phyloP scores from a whole-genome alignment of 2,329 filamentous ascomycete species.

The Diaporthe aspalathi region DNA sequence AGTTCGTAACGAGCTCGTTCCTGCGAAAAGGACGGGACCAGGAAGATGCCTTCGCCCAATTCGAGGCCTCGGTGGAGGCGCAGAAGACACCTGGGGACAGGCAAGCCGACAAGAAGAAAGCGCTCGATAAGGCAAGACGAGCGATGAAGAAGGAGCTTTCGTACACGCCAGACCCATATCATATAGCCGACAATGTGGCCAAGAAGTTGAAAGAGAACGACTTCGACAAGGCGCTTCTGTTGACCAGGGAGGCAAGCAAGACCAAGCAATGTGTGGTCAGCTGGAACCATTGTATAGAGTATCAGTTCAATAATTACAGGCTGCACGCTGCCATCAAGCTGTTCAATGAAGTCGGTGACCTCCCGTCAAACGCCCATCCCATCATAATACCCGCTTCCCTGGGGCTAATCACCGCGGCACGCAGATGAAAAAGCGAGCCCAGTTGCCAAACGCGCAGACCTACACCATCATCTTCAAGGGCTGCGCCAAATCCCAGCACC shows the following conservation, averaged over 20 bases:
- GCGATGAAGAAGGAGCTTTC: slow-evolving; percentile 63
- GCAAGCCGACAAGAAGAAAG: slow-evolving; percentile 47
- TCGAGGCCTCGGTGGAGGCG: slow-evolving; percentile 24
- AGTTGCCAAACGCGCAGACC: slow-evolving; percentile 83
- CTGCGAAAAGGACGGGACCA: slow-evolving; percentile 5
- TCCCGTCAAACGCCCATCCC: background rate
- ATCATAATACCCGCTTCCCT: background rate
- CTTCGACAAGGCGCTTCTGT: slow-evolving; percentile 73
- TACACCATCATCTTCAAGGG: slow-evolving; percentile 87
- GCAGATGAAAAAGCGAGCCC: slow-evolving; percentile 93
- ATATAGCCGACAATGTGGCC: slow-evolving; percentile 76
- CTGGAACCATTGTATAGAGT: slow-evolving; percentile 88
- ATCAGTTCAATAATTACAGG: slow-evolving; percentile 71
- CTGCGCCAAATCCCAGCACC: slow-evolving; percentile 70
- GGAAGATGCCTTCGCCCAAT: slow-evolving; percentile 26
- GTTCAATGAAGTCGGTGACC: slow-evolving; percentile 81
- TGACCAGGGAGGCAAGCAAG: slow-evolving; percentile 78
- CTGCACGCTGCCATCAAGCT: slow-evolving; percentile 77
- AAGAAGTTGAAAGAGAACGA: slow-evolving; percentile 68
- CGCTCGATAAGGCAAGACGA: slow-evolving; percentile 40
- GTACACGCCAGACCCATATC: slow-evolving; percentile 76
- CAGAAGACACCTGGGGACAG: slow-evolving; percentile 41
- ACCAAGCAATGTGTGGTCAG: slow-evolving; percentile 75
- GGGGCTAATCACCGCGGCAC: slow-evolving; percentile 39
- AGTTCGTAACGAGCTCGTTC: slow-evolving; percentile 36